Conservation (phyloP, 1,284 basidiomycete genomes). For the Salmacisia buchloeana region DNA sequence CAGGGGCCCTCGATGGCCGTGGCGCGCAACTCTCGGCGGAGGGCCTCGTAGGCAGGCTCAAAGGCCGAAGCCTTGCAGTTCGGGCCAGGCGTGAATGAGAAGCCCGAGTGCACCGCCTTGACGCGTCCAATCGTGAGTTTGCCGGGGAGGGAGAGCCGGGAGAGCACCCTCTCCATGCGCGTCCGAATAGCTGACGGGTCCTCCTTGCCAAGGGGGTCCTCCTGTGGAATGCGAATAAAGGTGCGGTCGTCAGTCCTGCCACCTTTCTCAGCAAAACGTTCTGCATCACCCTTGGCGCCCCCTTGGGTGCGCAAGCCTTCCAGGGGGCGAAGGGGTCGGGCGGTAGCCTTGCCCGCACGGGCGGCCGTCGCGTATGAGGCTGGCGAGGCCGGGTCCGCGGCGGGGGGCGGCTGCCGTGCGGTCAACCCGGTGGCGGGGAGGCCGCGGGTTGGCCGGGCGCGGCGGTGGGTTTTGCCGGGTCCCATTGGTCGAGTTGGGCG, state of each 20-base stretch:
- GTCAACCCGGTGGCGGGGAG: too few species aligned
- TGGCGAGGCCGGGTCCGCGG: too few species aligned
- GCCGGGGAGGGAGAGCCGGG: background rate
- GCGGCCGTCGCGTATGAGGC: too few species aligned
- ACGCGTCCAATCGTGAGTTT: background rate
- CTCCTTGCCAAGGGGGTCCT: background rate
- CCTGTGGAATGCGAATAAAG: background rate
- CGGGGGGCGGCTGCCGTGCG: too few species aligned
- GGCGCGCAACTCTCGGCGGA: background rate
- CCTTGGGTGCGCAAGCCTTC: background rate
- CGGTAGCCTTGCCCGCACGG: too few species aligned
- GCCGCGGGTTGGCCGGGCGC: too few species aligned
- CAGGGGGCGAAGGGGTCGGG: background rate
- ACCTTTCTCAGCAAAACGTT: background rate
- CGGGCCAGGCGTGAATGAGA: background rate
- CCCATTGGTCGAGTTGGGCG: too few species aligned
- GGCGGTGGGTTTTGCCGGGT: too few species aligned
- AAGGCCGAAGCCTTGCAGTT: background rate
- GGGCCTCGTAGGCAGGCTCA: background rate
- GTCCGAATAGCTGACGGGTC: background rate
- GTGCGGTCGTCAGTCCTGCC: background rate
- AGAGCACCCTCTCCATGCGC: background rate
- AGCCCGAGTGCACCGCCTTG: background rate
- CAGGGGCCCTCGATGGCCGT: background rate
- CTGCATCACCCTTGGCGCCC: constrained; percentile 1